Evolutionary conservation across 1,139 yeast species (phyloP), one percentile per base, ranked within the genome.

Genomic region (Cylindricascospora bacillispora): DNA sequence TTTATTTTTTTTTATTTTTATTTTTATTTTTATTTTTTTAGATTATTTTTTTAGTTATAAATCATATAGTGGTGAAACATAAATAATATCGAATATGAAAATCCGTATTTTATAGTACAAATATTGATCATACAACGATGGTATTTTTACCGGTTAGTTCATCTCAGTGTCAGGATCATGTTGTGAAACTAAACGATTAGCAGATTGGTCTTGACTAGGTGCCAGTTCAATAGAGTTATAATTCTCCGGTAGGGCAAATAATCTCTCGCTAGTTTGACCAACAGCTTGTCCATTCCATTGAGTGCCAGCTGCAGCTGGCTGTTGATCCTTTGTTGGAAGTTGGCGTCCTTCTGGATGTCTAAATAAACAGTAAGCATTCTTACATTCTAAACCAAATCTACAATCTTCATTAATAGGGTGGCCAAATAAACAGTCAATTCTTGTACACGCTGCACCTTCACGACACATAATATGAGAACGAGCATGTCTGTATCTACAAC

Each of bases 401-500:
- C 95, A 83, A 31, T 68, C 75, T 47, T 79, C 86, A 39, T 66
- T 65, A 28, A 80, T 59, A 26, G 93, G 93, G 55, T 83, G 95
- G 14, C 78, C 67, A 54, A 81, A 83, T 29, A 70, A 65, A 59
- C 95, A 83, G 54, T 83, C 92, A 30, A 73, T 62, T 55, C 93
- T 73, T 17, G 70, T 66, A 59, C 95, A 83, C 29, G 64, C 64
- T 13, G 70, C 67, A 21, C 95, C 95, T 26, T 74, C 80, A 52
- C 93, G 81, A 54, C 95, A 83, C 37, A 79, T 60, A 20, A 74
- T 71, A 12, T 69, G 62, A 10, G 81, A 65, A 12, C 73, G 67
- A 1, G 95, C 93, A 54, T 83, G 95, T 57, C 95, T 71, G 55
- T 71, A 79, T 36, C 79, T 79, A 58, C 95, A 83, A 44, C 67